Percentiles rank a stretch among this genome's conserved stretches.
Conservation (phyloP, 352 stramenopile species). For the Globisporangium apiculatum region DNA sequence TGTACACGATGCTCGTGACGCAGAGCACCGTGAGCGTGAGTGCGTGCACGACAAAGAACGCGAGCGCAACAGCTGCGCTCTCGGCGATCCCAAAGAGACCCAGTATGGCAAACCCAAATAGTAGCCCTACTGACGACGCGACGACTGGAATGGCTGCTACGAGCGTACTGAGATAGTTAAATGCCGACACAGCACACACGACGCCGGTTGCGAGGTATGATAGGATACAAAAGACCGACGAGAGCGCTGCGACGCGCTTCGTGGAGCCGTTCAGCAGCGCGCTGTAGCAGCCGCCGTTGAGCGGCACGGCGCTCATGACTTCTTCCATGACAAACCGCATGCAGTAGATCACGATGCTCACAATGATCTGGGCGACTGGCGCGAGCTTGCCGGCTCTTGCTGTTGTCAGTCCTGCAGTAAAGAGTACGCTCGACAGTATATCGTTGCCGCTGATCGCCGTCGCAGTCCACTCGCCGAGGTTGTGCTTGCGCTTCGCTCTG, state of each 20-base stretch:
- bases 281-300: slow-evolving; percentile 87
- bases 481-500: slow-evolving; percentile 14
- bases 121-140: slow-evolving; percentile 28
- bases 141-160: slow-evolving; percentile 36
- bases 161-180: slow-evolving; percentile 77
- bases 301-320: slow-evolving; percentile 71
- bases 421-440: slow-evolving; percentile 78
- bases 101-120: slow-evolving; percentile 69
- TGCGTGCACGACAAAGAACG: slow-evolving; percentile 72
- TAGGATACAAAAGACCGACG: slow-evolving; percentile 70
- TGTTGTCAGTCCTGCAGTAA: slow-evolving; percentile 33
- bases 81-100: slow-evolving; percentile 75
- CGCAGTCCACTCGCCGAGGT: slow-evolving; percentile 61
- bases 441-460: slow-evolving; percentile 87
- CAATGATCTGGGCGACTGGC: slow-evolving; percentile 56
- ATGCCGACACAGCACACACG: slow-evolving; percentile 44
- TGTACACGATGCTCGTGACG: slow-evolving; percentile 41
- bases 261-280: slow-evolving; percentile 81
- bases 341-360: slow-evolving; percentile 41
- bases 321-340: slow-evolving; percentile 71
- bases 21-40: slow-evolving; percentile 48
- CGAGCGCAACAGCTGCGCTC: slow-evolving; percentile 58
- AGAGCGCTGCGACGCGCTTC: slow-evolving; percentile 68
- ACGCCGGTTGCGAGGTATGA: slow-evolving; percentile 82
- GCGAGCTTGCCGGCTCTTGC: slow-evolving; percentile 62